Base-by-base conservation (phyloP, 345 rosid genomes). In the Rhodamnia rubescens region DNA sequence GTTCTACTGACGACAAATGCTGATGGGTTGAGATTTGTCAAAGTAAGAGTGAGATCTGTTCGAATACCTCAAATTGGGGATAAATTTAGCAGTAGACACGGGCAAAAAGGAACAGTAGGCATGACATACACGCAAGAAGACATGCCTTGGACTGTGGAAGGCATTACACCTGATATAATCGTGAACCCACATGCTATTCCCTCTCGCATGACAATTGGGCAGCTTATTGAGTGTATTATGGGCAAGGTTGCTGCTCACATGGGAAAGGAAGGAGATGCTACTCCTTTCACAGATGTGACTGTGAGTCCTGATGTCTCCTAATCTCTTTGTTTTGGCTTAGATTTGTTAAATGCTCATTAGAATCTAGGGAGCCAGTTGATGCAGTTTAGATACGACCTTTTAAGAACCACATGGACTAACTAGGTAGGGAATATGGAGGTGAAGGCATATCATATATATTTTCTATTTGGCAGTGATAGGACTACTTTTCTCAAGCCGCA, bases 181-280 rank as follows among this genome's bases (percentile, higher is more conserved):
- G 98, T 97, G 87, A 97, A 97, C 82, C 99, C 99, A 22, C 99
- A 97, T 91, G 99, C 99, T 85, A 97, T 97, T 91, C 99, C 99
- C 55, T 97, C 98, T 85, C 98, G 98, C 36, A 97, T 97, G 99
- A 97, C 98, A 4, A 96, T 96, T 84, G 98, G 99, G 50, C 99
- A 97, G 94, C 98, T 96, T 49, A 95, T 97, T 85, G 99, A 97
- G 91, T 97, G 99, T 88, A 94, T 97, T 86, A 97, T 95, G 99
- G 98, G 99, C 81, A 96, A 97, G 92, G 99, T 96, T 88, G 98
- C 99, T 22, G 98, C 98, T 84, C 98, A 96, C 89, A 97, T 97
- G 99, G 99, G 99, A 82, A 96, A 96, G 92, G 99, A 97, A 91
- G 99, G 98, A 80, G 99, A 97, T 84, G 99, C 98, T 0, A 97